Evolutionary conservation across 495 filamentous ascomycete species (phyloP).

Genomic region (Lophiostoma macrostomum): DNA sequence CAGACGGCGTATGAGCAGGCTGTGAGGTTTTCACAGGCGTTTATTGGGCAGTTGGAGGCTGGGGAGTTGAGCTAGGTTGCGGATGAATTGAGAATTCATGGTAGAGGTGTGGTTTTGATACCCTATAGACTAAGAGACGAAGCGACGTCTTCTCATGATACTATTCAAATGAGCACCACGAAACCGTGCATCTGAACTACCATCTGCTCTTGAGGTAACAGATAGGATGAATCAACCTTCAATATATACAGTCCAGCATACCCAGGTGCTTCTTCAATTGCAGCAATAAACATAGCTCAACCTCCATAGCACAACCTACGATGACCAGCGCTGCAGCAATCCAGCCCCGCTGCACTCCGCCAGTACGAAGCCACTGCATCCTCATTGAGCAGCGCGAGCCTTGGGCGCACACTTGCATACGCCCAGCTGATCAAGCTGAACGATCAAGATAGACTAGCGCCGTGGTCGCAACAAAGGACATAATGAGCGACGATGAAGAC

Average conservation of each 20-base stretch:
- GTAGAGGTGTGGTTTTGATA: slow-evolving; percentile 15
- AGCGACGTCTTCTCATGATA: too few species aligned
- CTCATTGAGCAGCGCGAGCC: background rate
- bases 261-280: too few species aligned
- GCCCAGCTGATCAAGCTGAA: background rate
- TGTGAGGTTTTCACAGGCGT: slow-evolving; percentile 71
- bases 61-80: slow-evolving; percentile 12
- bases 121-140: slow-evolving; percentile 24
- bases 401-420: background rate
- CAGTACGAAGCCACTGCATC: too few species aligned
- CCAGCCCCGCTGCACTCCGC: too few species aligned
- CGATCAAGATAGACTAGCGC: background rate
- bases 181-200: too few species aligned
- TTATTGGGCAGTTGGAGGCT: slow-evolving; percentile 51
- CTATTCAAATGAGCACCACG: too few species aligned
- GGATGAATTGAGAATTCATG: background rate
- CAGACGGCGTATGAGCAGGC: slow-evolving; percentile 82
- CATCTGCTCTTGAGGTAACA: background rate
- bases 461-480: background rate
- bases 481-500: background rate
- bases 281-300: too few species aligned
- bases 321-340: too few species aligned
- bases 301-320: too few species aligned
- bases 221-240: background rate
- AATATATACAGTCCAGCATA: too few species aligned